phyloP scores from a whole-genome alignment of 768 basidiomycete genomes.

The Coprinellus micaceus region DNA sequence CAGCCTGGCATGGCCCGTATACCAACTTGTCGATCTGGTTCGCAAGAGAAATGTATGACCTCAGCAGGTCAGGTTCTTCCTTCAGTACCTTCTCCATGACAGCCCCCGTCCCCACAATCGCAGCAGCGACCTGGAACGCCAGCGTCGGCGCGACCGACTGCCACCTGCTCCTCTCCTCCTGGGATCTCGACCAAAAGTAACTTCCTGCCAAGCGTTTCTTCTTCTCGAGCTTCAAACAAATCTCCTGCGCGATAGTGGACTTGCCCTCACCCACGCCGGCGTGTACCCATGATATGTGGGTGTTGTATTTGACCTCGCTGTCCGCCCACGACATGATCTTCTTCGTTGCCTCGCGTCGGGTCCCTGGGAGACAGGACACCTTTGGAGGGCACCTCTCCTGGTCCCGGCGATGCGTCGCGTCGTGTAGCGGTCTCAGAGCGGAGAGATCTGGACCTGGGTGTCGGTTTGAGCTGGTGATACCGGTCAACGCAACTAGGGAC shows the following conservation, averaged over 20 bases:
- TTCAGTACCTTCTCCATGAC: constrained; percentile 1
- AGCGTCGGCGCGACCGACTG: constrained; percentile 9
- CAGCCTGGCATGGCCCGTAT: constrained; percentile 5
- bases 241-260: constrained; percentile 14
- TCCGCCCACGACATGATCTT: not conserved
- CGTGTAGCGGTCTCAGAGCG: not conserved
- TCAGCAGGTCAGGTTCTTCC: constrained; percentile 10
- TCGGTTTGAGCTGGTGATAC: too few species aligned
- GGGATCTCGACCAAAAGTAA: constrained; percentile 15
- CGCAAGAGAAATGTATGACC: not conserved
- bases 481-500: too few species aligned
- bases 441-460: too few species aligned
- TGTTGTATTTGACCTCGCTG: not conserved
- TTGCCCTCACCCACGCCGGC: constrained; percentile 19
- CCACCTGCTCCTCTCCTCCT: not conserved
- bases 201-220: constrained; percentile 5
- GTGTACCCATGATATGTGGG: constrained; percentile 15
- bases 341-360: not conserved
- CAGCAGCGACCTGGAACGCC: constrained; percentile 12
- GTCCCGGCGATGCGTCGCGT: not conserved
- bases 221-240: constrained; percentile 9
- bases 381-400: not conserved
- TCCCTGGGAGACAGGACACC: not conserved
- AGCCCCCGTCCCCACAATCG: constrained; percentile 1
- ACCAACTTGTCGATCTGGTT: constrained; percentile 12